Base-by-base conservation (phyloP, 2,329 filamentous ascomycete species). In the Alternaria consortialis region DNA sequence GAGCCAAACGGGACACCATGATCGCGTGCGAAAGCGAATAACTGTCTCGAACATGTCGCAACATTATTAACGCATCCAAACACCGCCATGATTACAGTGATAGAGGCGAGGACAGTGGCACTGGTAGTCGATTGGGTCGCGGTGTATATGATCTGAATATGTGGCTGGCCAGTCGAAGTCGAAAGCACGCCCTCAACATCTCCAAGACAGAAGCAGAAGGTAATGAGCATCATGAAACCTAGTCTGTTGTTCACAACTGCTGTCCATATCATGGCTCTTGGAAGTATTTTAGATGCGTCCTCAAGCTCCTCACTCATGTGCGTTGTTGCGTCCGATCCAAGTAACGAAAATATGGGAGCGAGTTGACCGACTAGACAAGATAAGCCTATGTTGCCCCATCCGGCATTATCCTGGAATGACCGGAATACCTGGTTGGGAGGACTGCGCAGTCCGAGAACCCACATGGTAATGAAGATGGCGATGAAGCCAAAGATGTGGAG, bases 401-500 rank as follows among this genome's bases (percentile, higher is more conserved):
- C 77, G 2, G 80, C 81, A n/a, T 67, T 60, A 56, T 85, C 83
- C 20, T 75, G 71, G 62, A 85, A 84, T 0, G 75, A 63, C 4
- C 79, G 77, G 56, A 84, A 83, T 0, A 83, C 81, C 1, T 75
- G 73, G 12, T 75, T 58, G 0, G 80, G 65, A 5, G 73, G 65
- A 12, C 73, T 71, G 20, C 75, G 76, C 1, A 79, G 75, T 8
- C 56, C 69, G 31, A 69, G 51, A n/a, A 63, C 58, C 65, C 60
- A 65, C 3, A 71, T 53, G 7, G 62, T 56, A 6, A 84, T 78
- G 9, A 85, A 63, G 59, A 84, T 77, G 3, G 78, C 82, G 60
- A 85, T 80, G 63, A 85, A 82, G 3, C 83, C 84, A 17, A 80
- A 64, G 25, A 84, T 69, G 58, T 85, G 83, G 4, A 85, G 54